Evolutionary conservation across 1,139 yeast genomes (phyloP), one percentile per base, ranked within the genome.

Genomic region (Kodamaea sp.): DNA sequence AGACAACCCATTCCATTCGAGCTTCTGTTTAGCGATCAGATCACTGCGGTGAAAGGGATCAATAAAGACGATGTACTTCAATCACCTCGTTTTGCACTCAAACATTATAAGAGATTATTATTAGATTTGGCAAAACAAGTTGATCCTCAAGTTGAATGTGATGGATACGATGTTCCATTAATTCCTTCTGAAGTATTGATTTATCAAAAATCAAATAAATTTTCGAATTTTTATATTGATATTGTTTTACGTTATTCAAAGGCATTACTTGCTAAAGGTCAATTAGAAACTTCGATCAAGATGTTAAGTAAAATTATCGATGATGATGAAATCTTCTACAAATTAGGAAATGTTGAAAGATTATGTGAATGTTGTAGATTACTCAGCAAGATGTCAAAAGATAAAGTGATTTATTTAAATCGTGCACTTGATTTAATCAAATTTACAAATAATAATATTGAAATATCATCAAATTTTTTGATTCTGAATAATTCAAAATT

Each of bases 161-260:
- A 57, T 26, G 53, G 53, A 35, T 67, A 54, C 42, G 55, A 54
- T 27, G 65, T 65, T 6, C 76, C 76, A 1, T 37, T 71, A 12
- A 46, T 71, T 31, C 54, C 55, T 32, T 46, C 69, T 0, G 56
- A 63, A 8, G 54, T 50, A 10, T 57, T 71, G 45, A 49, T 70
- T 4, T 46, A 58, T 40, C 50, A 56, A 24, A 66, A 65, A 38
- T 64, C 71, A 7, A 49, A 51, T 22, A 52, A 49, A 11, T 68
- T 70, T 49, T 55, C 75, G 32, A 70, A 71, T 49, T 71, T 71
- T 52, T 71, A 71, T 47, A 62, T 70, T 38, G 76, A 71, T 49
- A 67, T 71, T 32, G 66, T 70, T 27, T 55, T 69, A 37, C 53
- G 77, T 24, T 71, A 71, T 50, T 62, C 73, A 32, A 62, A 60